Evolutionary conservation across 140 eudicot species (phyloP).

Genomic region (Senecio squalidus): DNA sequence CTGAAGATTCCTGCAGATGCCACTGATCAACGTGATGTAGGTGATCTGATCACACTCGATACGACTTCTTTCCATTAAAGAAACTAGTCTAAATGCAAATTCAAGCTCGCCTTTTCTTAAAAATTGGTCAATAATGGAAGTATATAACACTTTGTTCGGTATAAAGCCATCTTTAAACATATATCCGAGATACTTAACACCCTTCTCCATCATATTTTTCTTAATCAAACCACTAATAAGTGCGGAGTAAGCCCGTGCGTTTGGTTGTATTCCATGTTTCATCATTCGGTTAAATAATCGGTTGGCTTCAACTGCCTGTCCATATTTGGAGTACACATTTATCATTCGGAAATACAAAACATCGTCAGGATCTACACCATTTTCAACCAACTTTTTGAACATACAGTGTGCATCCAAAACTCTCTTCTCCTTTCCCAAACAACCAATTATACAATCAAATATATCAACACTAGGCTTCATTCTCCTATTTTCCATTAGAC

Average conservation of each 20-base stretch:
- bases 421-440: slow-evolving; percentile 49
- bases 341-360: slow-evolving; percentile 45
- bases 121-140: slow-evolving; percentile 53
- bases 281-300: slow-evolving; percentile 39
- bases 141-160: slow-evolving; percentile 58
- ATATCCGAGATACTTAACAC: slow-evolving; percentile 43
- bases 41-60: slow-evolving; percentile 49
- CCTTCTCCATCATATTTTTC: slow-evolving; percentile 46
- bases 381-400: slow-evolving; percentile 44
- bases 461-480: slow-evolving; percentile 55
- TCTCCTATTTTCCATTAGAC: slow-evolving; percentile 47
- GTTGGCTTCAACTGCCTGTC: slow-evolving; percentile 42
- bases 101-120: slow-evolving; percentile 55
- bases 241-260: slow-evolving; percentile 44
- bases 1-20: slow-evolving; percentile 46
- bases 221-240: slow-evolving; percentile 57
- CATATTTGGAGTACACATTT: slow-evolving; percentile 46
- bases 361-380: slow-evolving; percentile 54
- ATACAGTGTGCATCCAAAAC: slow-evolving; percentile 43
- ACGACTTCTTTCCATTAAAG: slow-evolving; percentile 52
- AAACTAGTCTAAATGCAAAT: slow-evolving; percentile 50
- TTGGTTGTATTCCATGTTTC: slow-evolving; percentile 42
- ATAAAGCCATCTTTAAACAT: slow-evolving; percentile 59
- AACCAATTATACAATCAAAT: slow-evolving; percentile 43
- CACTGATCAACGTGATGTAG: slow-evolving; percentile 54